These are phyloP conservation scores for Porcisia hertigi DNA, from an alignment of 208 protist genomes.

Conservation along the genomic window DNA sequence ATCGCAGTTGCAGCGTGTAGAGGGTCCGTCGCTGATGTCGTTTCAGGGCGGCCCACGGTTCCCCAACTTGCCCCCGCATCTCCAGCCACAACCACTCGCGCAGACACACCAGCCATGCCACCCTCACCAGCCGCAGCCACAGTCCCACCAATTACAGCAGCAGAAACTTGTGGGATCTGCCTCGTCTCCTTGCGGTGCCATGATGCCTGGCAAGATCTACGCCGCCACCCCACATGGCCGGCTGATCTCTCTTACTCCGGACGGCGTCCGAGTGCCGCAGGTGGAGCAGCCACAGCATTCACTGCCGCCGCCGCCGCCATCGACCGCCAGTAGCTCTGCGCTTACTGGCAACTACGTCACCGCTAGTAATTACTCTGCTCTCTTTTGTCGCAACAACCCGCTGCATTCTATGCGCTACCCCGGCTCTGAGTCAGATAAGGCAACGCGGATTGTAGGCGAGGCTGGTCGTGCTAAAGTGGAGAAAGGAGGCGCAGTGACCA, in stretches of 20 bases:
- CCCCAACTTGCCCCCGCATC: slow-evolving; percentile 12
- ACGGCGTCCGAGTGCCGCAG: neutral
- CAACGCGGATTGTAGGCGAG: neutral
- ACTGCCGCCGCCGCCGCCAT: slow-evolving; percentile 3
- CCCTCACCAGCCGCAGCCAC: slow-evolving; percentile 1
- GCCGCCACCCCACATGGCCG: slow-evolving; percentile 7
- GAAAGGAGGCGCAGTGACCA: neutral
- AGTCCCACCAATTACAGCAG: neutral
- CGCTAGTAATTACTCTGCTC: slow-evolving; percentile 11
- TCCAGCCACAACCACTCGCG: slow-evolving; percentile 1
- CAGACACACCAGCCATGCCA: neutral
- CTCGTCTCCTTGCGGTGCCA: neutral
- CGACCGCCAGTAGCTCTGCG: neutral
- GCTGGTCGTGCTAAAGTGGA: neutral
- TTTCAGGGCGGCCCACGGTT: slow-evolving; percentile 1
- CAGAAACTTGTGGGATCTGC: neutral
- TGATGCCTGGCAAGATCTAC: slow-evolving; percentile 5
- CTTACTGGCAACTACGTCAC: slow-evolving; percentile 10
- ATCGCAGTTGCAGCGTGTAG: neutral
- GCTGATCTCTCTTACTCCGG: slow-evolving; percentile 3
- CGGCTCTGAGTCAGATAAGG: neutral
- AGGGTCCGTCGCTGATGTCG: neutral
- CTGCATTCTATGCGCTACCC: slow-evolving; percentile 9
- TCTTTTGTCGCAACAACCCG: slow-evolving; percentile 22
- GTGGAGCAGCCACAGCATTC: neutral